Percentiles rank a stretch among this genome's conserved stretches.
Evolutionary conservation across 139 green algal genomes (phyloP).

Genomic region (Asterochloris erici): DNA sequence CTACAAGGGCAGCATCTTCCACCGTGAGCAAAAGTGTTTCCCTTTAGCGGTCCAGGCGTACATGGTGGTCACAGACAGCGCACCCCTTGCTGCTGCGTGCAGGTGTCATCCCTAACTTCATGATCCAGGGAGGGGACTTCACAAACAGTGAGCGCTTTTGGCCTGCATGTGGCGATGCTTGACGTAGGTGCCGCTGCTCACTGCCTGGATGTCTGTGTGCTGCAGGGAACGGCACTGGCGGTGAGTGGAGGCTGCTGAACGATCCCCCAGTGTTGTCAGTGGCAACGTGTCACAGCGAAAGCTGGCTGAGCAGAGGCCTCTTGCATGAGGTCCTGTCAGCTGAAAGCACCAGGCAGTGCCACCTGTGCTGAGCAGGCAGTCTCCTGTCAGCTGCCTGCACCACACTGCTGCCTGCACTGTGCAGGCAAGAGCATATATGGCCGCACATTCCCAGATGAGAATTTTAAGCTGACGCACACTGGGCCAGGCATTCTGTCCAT

Average conservation of each 20-base stretch:
- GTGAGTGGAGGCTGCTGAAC: constrained; percentile 9
- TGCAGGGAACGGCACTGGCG: constrained; percentile 40
- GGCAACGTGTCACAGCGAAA: too few species aligned
- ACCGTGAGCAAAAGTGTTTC: constrained; percentile 22
- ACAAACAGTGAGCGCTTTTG: not conserved
- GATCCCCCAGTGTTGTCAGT: too few species aligned
- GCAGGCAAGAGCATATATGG: constrained; percentile 61
- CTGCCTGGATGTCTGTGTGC: constrained; percentile 33
- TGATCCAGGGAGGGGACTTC: constrained; percentile 12
- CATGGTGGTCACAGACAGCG: too few species aligned
- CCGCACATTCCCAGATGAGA: constrained; percentile 41
- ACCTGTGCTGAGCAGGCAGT: too few species aligned
- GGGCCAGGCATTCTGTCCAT: constrained; percentile 63
- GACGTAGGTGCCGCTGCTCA: not conserved
- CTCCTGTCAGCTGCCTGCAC: too few species aligned
- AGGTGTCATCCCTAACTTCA: constrained; percentile 38
- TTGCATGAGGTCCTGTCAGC: too few species aligned
- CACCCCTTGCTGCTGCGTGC: too few species aligned
- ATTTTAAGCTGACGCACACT: constrained; percentile 43
- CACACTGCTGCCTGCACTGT: too few species aligned
- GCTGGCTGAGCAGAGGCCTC: too few species aligned
- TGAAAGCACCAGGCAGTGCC: too few species aligned
- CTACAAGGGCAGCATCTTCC: constrained; percentile 46
- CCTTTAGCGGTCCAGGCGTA: too few species aligned
- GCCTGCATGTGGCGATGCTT: not conserved